phyloP scores from a whole-genome alignment of 164 flowering plant genomes.

The Protea cynaroides region DNA sequence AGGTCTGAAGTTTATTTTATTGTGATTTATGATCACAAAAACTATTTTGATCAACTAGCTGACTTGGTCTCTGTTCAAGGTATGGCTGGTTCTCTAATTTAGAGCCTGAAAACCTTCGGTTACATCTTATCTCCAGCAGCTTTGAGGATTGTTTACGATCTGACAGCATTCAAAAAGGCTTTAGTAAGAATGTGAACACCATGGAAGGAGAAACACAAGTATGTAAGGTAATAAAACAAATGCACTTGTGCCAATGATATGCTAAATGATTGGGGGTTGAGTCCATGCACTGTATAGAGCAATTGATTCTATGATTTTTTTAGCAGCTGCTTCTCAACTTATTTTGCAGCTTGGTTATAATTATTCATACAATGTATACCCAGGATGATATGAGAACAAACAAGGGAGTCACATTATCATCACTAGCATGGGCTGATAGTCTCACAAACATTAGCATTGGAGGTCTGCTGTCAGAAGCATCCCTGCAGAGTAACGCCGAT shows the following conservation, averaged over 20 bases:
- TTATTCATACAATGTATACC: constrained; percentile 3
- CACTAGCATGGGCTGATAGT: constrained; percentile 37
- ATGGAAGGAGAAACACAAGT: constrained; percentile 11
- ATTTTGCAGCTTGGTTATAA: not conserved
- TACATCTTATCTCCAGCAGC: constrained; percentile 17
- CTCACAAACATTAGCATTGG: constrained; percentile 63
- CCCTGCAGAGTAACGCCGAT: constrained; percentile 40
- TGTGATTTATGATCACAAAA: not conserved
- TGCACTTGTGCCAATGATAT: not conserved
- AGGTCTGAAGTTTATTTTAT: constrained; percentile 32
- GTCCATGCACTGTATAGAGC: constrained; percentile 2
- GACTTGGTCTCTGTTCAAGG: constrained; percentile 30
- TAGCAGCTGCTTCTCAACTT: not conserved
- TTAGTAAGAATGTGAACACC: constrained; percentile 3
- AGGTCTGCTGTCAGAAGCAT: constrained; percentile 65
- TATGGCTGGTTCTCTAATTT: constrained; percentile 58
- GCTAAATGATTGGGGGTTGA: constrained; percentile 3
- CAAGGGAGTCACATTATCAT: constrained; percentile 14
- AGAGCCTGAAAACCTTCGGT: constrained; percentile 10
- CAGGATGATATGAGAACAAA: constrained; percentile 24
- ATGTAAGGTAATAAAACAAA: constrained; percentile 6
- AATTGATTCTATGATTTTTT: constrained; percentile 7
- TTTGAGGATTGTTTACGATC: constrained; percentile 8
- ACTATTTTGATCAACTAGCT: constrained; percentile 7
- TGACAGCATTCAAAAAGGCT: constrained; percentile 17